Conservation (phyloP, 1,284 basidiomycete species). For the Inonotus hispidus region DNA sequence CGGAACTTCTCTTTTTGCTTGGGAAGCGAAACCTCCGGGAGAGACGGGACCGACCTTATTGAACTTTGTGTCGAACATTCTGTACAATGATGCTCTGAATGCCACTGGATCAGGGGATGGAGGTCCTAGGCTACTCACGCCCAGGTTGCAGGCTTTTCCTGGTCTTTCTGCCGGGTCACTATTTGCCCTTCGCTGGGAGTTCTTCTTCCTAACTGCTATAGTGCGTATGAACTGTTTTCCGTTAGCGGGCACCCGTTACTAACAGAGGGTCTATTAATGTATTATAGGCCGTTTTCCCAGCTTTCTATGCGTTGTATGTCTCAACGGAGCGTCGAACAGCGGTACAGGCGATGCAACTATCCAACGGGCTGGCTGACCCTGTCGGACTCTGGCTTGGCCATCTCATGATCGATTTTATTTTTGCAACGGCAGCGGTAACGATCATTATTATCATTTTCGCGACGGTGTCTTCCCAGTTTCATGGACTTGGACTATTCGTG, state of each 20-base stretch:
- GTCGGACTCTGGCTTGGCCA: conserved; percentile 77
- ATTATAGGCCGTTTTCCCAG: conserved; percentile 63
- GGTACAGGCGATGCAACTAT: conserved; percentile 74
- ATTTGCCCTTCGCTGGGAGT: conserved; percentile 57
- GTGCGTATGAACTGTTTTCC: conserved; percentile 31
- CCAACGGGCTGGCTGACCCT: conserved; percentile 71
- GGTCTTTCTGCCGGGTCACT: conserved; percentile 48
- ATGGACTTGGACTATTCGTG: conserved; percentile 65
- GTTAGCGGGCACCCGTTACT: conserved; percentile 1
- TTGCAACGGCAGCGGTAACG: conserved; percentile 51
- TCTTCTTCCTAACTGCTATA: conserved; percentile 66
- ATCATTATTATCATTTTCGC: conserved; percentile 62
- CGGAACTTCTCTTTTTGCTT: conserved; percentile 49
- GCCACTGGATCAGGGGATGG: conserved; percentile 32
- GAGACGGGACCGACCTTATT: conserved; percentile 52
- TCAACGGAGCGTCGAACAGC: conserved; percentile 60
- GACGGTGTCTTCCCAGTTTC: conserved; percentile 54
- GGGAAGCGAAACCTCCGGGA: conserved; percentile 54
- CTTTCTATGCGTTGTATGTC: conserved; percentile 76
- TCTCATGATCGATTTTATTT: conserved; percentile 66
- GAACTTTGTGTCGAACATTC: conserved; percentile 62
- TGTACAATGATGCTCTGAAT: conserved; percentile 57
- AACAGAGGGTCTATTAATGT: not conserved
- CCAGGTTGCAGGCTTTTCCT: conserved; percentile 53
- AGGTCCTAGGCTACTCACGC: conserved; percentile 44